Base-by-base conservation (phyloP, 768 basidiomycete genomes). In the Xerocomellus chrysenteron region DNA sequence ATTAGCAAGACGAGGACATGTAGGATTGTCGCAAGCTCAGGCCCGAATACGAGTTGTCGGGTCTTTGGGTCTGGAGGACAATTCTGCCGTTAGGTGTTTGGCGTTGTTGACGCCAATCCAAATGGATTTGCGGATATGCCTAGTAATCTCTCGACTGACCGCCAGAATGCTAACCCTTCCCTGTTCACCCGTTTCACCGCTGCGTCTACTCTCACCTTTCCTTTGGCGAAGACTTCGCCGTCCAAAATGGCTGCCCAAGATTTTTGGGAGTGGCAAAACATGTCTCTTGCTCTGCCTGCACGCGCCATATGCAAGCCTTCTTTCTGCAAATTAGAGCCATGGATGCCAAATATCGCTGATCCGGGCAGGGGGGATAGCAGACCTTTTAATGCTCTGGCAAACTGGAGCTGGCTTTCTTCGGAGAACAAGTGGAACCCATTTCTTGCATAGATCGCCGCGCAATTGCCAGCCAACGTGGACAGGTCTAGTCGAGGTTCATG, bases 401-500 rank as follows among this genome's bases (percentile, higher is more conserved):
- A 52, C 6, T 51, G 49, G 12, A 59, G 50, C 42, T 74, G 71
- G 33, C 66, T 62, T 10, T 58, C 64, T 43, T 71, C 66, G 3
- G 59, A 54, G 50, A 74, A 74, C 7, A 72, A 47, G 67, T 70
- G 72, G 62, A 85, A 83, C 56, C 85, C 69, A 8, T 76, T 69
- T 6, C 75, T 74, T 1, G 77, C 77, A 54, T 80, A 76, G 33
- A 85, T 80, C 9, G 71, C 79, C 5, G 81, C 74, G 30, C 83
- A 70, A 44, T 73, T 78, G 0, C 80, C 80, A 44, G 66, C 76
- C 3, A 82, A 54, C 0, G 69, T 56, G 6, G 58, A 33, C 19
- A 81, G 58, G 42, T 61, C 59, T 0, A 75, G 77, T 5, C 65
- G 21, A 21, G 21, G 21, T 21, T 21, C 21, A 21, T 21, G 21